phyloP scores from a whole-genome alignment of 768 basidiomycete species.

The Lentinula guzmanii region DNA sequence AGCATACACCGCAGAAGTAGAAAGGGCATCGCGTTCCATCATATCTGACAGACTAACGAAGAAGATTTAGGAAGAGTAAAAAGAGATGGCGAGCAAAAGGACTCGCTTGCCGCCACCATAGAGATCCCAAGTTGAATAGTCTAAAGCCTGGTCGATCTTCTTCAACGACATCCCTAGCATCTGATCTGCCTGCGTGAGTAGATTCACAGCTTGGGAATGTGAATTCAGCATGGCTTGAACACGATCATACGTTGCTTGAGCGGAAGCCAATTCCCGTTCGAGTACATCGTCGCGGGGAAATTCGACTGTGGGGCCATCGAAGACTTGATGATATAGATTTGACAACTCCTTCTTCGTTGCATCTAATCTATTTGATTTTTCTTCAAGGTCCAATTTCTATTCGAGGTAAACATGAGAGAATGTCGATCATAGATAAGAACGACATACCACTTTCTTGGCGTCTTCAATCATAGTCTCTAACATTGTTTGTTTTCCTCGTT shows the following conservation, averaged over 20 bases:
- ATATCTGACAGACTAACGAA: constrained; percentile 28
- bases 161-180: constrained; percentile 24
- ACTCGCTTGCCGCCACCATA: constrained; percentile 34
- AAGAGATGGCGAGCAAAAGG: not conserved
- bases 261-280: constrained; percentile 29
- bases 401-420: not conserved
- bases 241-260: constrained; percentile 25
- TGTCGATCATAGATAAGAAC: not conserved
- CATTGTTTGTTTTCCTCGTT: constrained; percentile 25
- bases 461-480: constrained; percentile 26
- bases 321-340: constrained; percentile 32
- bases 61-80: not conserved
- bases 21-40: constrained; percentile 36
- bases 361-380: constrained; percentile 23
- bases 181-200: constrained; percentile 30
- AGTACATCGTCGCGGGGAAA: constrained; percentile 41
- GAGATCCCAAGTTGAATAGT: constrained; percentile 37
- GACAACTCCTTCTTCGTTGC: constrained; percentile 28
- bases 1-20: constrained; percentile 28
- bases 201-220: constrained; percentile 34
- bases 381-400: constrained; percentile 27
- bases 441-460: constrained; percentile 29
- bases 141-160: constrained; percentile 30
- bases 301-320: constrained; percentile 37
- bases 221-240: constrained; percentile 28